Evolutionary conservation across 1,284 basidiomycete species (phyloP).

Genomic region (Puccinia horiana): DNA sequence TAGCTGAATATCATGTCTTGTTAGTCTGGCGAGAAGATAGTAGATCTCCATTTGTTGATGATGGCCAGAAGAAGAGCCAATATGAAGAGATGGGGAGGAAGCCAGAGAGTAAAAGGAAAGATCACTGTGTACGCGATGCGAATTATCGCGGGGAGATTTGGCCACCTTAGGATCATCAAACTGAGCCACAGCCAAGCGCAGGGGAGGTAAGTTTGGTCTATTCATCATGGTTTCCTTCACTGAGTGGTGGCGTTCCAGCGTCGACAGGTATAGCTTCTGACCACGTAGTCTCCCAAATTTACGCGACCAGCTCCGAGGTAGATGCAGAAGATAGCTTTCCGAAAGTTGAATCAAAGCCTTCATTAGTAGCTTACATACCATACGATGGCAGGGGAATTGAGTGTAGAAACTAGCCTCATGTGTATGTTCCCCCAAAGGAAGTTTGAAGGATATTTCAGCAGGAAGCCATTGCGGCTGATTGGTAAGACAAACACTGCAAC

Average conservation of each 20-base stretch:
- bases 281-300: background rate
- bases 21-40: background rate
- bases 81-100: background rate
- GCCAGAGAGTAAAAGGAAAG: slow-evolving; percentile 45
- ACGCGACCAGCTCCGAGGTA: background rate
- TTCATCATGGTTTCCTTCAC: slow-evolving; percentile 21
- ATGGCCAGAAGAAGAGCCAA: background rate
- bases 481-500: background rate
- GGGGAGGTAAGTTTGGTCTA: slow-evolving; percentile 41
- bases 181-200: slow-evolving; percentile 32
- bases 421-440: background rate
- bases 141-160: background rate
- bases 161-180: background rate
- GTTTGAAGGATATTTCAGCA: background rate
- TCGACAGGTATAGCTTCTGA: background rate
- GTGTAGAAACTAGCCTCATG: slow-evolving; percentile 16
- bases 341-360: background rate
- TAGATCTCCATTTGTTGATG: background rate
- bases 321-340: background rate
- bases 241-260: background rate
- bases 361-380: slow-evolving; percentile 6
- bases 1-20: background rate
- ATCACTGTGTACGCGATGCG: slow-evolving; percentile 8
- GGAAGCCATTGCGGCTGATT: background rate
- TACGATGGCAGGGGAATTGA: background rate